A percentile compares a stretch with the other conserved stretches of the same genome.
phyloP scores from a whole-genome alignment of 225 moss, liverwort and hornwort species.

The Polytrichum formosum region DNA sequence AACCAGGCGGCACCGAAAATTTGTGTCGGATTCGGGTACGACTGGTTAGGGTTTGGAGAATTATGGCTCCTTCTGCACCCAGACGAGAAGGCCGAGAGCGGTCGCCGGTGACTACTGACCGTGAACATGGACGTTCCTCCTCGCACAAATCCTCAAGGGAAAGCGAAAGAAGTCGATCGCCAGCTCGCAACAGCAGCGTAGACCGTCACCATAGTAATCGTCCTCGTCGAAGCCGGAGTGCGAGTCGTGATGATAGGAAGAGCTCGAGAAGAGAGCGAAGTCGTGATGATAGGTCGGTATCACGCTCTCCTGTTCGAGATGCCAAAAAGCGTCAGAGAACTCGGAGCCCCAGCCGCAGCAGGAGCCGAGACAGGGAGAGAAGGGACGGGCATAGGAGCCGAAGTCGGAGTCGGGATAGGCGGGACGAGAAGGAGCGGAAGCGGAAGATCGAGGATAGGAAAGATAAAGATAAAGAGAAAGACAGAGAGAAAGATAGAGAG shows the following conservation, averaged over 20 bases:
- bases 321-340: no score
- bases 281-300: slow-evolving; percentile 20
- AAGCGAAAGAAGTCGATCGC: slow-evolving; percentile 43
- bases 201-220: slow-evolving; percentile 37
- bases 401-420: slow-evolving; percentile 59
- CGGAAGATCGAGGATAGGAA: slow-evolving; percentile 44
- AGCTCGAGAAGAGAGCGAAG: slow-evolving; percentile 32
- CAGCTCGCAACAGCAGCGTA: slow-evolving; percentile 33
- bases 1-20: no score
- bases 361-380: slow-evolving; percentile 65
- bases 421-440: slow-evolving; percentile 50
- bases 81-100: slow-evolving; percentile 41
- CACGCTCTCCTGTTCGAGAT: slow-evolving; percentile 34
- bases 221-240: slow-evolving; percentile 41
- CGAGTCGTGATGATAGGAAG: slow-evolving; percentile 41
- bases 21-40: no score
- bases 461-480: slow-evolving; percentile 42
- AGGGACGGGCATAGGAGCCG: slow-evolving; percentile 48
- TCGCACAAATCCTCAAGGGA: slow-evolving; percentile 44
- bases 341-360: slow-evolving; percentile 19
- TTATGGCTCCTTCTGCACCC: slow-evolving; percentile 56
- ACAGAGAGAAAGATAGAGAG: slow-evolving; percentile 13
- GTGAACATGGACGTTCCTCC: slow-evolving; percentile 42
- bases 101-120: slow-evolving; percentile 37
- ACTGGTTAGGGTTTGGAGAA: no score